Conservation (phyloP, 192 early-diverging fungal genomes). For the Backusella westeae region DNA sequence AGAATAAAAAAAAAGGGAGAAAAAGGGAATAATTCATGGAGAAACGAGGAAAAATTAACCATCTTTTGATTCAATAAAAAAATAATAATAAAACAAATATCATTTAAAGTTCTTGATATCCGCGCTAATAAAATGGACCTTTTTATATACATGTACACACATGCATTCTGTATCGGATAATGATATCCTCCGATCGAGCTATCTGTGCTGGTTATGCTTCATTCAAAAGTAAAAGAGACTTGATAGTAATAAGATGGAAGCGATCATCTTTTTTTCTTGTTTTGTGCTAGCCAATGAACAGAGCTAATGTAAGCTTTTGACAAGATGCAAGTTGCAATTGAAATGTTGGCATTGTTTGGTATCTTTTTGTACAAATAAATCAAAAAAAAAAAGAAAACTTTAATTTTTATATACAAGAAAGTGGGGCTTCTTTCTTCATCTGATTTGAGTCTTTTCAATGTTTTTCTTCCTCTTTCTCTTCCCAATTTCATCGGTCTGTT, state of each 20-base stretch:
- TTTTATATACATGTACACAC: not conserved
- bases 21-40: not conserved
- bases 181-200: not conserved
- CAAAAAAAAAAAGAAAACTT: not conserved
- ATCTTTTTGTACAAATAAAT: not conserved
- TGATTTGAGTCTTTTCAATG: too few relatives aligned
- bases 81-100: not conserved
- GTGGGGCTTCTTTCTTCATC: too few relatives aligned
- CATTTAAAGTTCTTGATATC: not conserved
- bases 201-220: not conserved
- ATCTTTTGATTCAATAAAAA: not conserved
- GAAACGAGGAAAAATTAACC: constrained; percentile 1
- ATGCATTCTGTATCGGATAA: not conserved
- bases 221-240: not conserved
- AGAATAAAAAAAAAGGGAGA: not conserved
- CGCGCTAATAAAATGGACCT: not conserved
- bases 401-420: too few relatives aligned
- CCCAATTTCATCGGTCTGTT: too few relatives aligned
- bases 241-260: not conserved
- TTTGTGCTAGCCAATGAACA: not conserved
- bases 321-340: not conserved
- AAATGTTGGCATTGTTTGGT: not conserved
- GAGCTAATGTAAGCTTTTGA: not conserved
- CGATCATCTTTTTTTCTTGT: not conserved
- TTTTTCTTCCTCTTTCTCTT: too few relatives aligned